A percentile compares a stretch with the other conserved stretches of the same genome.
These are phyloP conservation scores for Hygrocybe coccinea DNA, from an alignment of 768 basidiomycete species.

Conservation along the genomic window DNA sequence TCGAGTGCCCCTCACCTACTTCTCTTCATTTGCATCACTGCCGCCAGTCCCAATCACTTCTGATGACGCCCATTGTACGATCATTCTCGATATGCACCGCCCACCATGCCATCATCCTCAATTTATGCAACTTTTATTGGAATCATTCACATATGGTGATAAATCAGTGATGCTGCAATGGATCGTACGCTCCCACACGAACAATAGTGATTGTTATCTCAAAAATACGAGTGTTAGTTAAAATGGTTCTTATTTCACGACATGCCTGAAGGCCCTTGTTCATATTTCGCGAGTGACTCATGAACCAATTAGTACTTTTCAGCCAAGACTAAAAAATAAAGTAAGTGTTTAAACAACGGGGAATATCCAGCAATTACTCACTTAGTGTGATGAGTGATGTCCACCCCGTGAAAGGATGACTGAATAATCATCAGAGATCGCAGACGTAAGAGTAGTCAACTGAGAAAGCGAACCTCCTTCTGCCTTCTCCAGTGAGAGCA, in stretches of 20 bases:
- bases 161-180: too few relatives aligned
- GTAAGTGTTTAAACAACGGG: conserved; percentile 8
- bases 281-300: too few relatives aligned
- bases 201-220: too few relatives aligned
- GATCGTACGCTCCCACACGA: too few relatives aligned
- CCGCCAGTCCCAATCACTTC: too few relatives aligned
- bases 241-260: neutral
- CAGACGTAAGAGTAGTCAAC: conserved; percentile 3
- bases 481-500: conserved; percentile 73
- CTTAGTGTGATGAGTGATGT: conserved; percentile 85
- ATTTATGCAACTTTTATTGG: too few relatives aligned
- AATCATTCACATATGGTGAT: too few relatives aligned
- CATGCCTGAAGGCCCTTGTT: neutral
- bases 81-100: too few relatives aligned
- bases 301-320: conserved; percentile 67
- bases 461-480: conserved; percentile 58
- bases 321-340: conserved; percentile 46
- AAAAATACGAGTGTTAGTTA: too few relatives aligned
- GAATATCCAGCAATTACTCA: conserved; percentile 42
- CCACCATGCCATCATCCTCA: too few relatives aligned
- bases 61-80: too few relatives aligned
- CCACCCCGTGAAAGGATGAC: conserved; percentile 98
- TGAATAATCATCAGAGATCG: conserved; percentile 26
- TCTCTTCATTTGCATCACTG: too few relatives aligned
- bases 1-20: neutral